Base-by-base conservation (phyloP, 345 rosid species). In the Pelargonium nanum region DNA sequence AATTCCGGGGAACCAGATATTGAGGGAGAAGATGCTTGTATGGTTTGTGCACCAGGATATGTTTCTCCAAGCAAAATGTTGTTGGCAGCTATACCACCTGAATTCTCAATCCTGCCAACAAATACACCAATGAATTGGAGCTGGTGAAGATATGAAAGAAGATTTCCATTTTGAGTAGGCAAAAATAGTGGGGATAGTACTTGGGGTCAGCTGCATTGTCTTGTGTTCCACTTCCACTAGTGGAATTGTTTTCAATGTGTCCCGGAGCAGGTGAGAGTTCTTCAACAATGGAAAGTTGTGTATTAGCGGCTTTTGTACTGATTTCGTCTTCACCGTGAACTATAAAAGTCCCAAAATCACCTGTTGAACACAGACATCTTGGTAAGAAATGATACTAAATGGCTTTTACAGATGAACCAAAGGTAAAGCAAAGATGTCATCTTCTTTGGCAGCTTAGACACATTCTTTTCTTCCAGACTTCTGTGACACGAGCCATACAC, bases 291-390 rank as follows among this genome's bases (percentile, higher is more conserved):
- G 73, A 64, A 55, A 60, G 52, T 65, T 75, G 82, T 48, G 70
- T 66, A 32, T 60, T 60, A 16, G 61, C n/a, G 58, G 62, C 53
- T 54, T 54, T 63, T 70, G 68, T 73, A 34, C 67, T 72, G 30
- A 63, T 53, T 75, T 79, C 91, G 45, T 83, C 83, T 59, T 77
- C 85, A 57, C 74, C 84, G 74, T 85, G 96, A 70, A 85, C 45
- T 28, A 93, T 74, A 65, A 89, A 77, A 45, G 97, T 93, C 59
- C 96, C 96, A 72, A 85, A 93, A 40, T 85, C 94, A 65, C 86
- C 94, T 81, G 53, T 50, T 56, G 23, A 63, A 58, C 26, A 40
- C 4, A 3, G 4, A 30, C 48, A 2, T 40, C 48, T 40, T 40
- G 13, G 48, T 40, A 40, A 40, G 48, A 40, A 12, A 40, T 40